Conservation (phyloP, 495 filamentous ascomycete genomes). For the Aspergillus nanangensis region DNA sequence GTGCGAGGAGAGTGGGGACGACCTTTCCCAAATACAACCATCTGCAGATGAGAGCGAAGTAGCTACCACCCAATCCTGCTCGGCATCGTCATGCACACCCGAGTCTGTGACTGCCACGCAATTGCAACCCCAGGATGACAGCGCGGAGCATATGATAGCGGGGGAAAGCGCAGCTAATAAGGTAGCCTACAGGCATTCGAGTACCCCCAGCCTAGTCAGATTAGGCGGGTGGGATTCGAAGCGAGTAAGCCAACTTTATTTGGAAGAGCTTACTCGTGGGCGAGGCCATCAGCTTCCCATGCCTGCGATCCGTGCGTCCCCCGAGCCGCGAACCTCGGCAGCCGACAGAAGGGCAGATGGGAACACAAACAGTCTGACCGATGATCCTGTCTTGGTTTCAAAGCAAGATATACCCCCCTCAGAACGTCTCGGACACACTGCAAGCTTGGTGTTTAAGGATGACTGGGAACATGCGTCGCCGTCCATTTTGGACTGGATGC, state of each 20-base stretch:
- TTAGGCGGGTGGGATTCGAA: constrained; percentile 52
- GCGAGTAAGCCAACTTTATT: constrained; percentile 48
- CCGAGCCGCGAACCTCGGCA: constrained; percentile 14
- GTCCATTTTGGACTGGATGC: constrained; percentile 53
- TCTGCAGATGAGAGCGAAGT: constrained; percentile 21
- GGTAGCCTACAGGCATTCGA: constrained; percentile 15
- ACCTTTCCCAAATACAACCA: constrained; percentile 16
- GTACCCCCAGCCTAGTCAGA: constrained; percentile 41
- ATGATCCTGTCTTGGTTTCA: constrained; percentile 36
- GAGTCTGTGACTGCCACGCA: constrained; percentile 18
- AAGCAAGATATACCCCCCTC: constrained; percentile 15
- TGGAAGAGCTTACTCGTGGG: constrained; percentile 45
- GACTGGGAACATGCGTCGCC: constrained; percentile 54
- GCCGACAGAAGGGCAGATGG: constrained; percentile 12
- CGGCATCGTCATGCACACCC: constrained; percentile 28
- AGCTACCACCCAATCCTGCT: constrained; percentile 28
- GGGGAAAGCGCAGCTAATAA: not conserved
- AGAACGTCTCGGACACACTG: constrained; percentile 23
- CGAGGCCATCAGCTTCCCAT: constrained; percentile 20
- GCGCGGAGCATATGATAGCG: constrained; percentile 6
- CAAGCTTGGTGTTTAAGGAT: constrained; percentile 43
- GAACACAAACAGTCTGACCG: constrained; percentile 24
- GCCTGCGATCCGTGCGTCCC: constrained; percentile 15
- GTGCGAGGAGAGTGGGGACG: constrained; percentile 31
- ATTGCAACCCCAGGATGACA: constrained; percentile 11